phyloP scores from a whole-genome alignment of 768 basidiomycete genomes.

The Pisolithus marmoratus region DNA sequence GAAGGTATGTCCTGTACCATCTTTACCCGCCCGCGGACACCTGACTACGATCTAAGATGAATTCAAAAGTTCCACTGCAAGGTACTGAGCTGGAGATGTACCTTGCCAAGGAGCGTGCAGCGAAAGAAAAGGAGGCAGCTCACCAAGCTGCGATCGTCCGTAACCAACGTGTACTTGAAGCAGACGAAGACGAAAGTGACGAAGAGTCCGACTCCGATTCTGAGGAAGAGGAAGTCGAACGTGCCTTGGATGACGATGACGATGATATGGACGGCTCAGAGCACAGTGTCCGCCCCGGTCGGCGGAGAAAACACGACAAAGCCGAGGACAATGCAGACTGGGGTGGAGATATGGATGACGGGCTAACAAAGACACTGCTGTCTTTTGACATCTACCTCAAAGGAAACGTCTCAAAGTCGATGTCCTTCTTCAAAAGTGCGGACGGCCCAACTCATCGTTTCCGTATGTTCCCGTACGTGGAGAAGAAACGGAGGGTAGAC shows the following conservation, averaged over 20 bases:
- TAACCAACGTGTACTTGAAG: conserved; percentile 86
- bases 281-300: conserved; percentile 20
- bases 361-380: conserved; percentile 62
- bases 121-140: conserved; percentile 79
- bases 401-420: conserved; percentile 86
- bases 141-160: conserved; percentile 80
- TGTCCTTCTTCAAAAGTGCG: conserved; percentile 80
- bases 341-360: conserved; percentile 73
- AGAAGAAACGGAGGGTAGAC: conserved; percentile 88
- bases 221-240: conserved; percentile 56
- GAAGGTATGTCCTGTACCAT: conserved; percentile 41
- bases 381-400: conserved; percentile 97
- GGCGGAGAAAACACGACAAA: conserved; percentile 43
- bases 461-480: conserved; percentile 96
- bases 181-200: conserved; percentile 85
- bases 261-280: conserved; percentile 42
- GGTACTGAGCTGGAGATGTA: conserved; percentile 84
- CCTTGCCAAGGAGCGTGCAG: conserved; percentile 66
- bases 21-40: not conserved
- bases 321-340: conserved; percentile 55
- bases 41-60: conserved; percentile 48
- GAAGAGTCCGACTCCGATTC: conserved; percentile 58
- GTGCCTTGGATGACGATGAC: conserved; percentile 44
- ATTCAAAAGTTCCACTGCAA: conserved; percentile 83
- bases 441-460: conserved; percentile 73